Evolutionary conservation across 176 grass and related monocot genomes (phyloP), one percentile per base, ranked within the genome.

Genomic region (Lolium perenne): DNA sequence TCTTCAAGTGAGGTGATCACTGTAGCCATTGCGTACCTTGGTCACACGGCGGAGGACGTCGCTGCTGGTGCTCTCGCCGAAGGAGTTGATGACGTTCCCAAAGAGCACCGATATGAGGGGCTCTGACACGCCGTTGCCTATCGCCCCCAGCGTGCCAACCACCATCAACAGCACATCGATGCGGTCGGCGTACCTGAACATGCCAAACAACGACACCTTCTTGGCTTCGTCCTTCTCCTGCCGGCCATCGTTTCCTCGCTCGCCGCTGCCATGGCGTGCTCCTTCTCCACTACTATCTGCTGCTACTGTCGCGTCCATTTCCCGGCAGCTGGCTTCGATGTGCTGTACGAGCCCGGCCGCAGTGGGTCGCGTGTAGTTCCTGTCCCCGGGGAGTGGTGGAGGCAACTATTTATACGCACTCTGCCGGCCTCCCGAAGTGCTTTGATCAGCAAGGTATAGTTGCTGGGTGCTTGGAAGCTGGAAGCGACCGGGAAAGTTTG

Each of bases 81-180:
- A 94, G 43, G 84, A 71, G 23, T 94, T 78, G 79, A 92, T 64
- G 50, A 87, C 66, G 16, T 78, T 50, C 0, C 85, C 61, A 40
- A 95, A 90, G 59, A 95, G n/a, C 68, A 92, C 47, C 1, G 90
- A 76, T 79, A 81, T 88, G 76, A 92, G 11, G 51, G 90, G 88
- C 81, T 87, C 57, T 57, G 87, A 13, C 50, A 83, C 45, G 29
- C 93, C 93, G 69, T 90, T 95, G 11, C 64, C 90, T 68, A 88
- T 54, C 75, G 93, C 90, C 55, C 80, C 90, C 69, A 51, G 38
- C 46, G 90, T 51, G 35, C 93, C 93, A 1, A 95, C 18, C 14
- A 59, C 82, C 88, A 92, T 88, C 49, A 95, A 78, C 35, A 38
- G 58, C 10, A 65, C 14, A 40, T 95, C 93, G 6, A n/a, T 1